phyloP scores from a whole-genome alignment of 176 grass and related monocot genomes.

The Avena sativa region DNA sequence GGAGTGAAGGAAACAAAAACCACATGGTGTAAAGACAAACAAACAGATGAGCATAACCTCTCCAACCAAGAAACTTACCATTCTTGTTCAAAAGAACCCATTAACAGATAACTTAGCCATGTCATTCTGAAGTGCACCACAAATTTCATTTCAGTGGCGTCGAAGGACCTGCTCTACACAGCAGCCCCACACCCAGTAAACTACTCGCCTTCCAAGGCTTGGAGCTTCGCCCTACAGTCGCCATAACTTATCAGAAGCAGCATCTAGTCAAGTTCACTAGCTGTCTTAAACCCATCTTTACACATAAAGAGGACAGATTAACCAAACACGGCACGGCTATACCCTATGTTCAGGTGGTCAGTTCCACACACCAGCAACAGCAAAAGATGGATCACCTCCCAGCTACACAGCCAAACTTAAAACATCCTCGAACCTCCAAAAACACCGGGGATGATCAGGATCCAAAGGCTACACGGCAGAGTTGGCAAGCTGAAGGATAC shows the following conservation, averaged over 20 bases:
- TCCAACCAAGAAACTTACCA: neutral
- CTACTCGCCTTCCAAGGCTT: neutral
- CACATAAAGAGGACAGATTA: constrained; percentile 35
- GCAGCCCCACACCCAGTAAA: neutral
- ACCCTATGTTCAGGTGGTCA: constrained; percentile 51
- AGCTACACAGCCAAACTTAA: constrained; percentile 35
- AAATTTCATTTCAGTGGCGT: constrained; percentile 18
- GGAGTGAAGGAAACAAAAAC: neutral
- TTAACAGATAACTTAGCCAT: constrained; percentile 33
- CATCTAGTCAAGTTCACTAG: constrained; percentile 42
- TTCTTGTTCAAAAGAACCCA: constrained; percentile 32
- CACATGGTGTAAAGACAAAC: neutral
- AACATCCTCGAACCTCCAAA: constrained; percentile 5
- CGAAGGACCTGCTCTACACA: constrained; percentile 3
- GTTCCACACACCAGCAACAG: constrained; percentile 23
- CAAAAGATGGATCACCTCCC: constrained; percentile 46
- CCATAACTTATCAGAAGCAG: neutral
- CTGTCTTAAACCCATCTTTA: neutral
- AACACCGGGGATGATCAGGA: neutral
- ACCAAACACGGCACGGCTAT: constrained; percentile 39
- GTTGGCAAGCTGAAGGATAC: constrained; percentile 57
- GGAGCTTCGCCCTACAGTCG: neutral
- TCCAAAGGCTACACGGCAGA: constrained; percentile 23
- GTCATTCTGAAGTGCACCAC: neutral
- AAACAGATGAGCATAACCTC: neutral